These are phyloP conservation scores for Cladophialophora chaetospira DNA, from an alignment of 2,329 filamentous ascomycete genomes.

Conservation along the genomic window DNA sequence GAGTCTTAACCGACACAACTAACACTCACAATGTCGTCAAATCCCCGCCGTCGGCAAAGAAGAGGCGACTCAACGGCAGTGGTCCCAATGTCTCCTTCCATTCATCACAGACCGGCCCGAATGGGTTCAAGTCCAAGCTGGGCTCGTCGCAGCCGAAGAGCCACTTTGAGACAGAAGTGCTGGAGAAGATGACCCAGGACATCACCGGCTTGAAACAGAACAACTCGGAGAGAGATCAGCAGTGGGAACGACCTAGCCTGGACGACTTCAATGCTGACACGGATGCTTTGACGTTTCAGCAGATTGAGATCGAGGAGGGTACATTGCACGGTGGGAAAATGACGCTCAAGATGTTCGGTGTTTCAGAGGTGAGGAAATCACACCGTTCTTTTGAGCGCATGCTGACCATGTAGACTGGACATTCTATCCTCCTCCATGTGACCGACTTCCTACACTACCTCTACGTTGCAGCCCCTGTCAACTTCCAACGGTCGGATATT, in stretches of 20 bases:
- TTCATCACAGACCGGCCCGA: constrained; percentile 63
- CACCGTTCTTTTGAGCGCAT: neutral
- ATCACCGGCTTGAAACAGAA: constrained; percentile 80
- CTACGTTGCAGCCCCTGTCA: constrained; percentile 83
- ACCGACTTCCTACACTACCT: constrained; percentile 96
- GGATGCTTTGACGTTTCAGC: constrained; percentile 83
- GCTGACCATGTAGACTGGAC: constrained; percentile 57
- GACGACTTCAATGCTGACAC: constrained; percentile 63
- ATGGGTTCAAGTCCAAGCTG: constrained; percentile 55
- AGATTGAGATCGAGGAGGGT: constrained; percentile 93
- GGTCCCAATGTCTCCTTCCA: constrained; percentile 57
- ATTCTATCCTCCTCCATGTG: constrained; percentile 93
- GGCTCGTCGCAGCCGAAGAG: constrained; percentile 82
- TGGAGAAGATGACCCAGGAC: constrained; percentile 95
- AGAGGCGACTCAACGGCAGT: constrained; percentile 71
- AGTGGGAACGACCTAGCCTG: constrained; percentile 74
- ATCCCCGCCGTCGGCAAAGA: constrained; percentile 67
- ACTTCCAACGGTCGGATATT: constrained; percentile 78
- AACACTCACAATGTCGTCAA: constrained; percentile 62
- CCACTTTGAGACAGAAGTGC: constrained; percentile 86
- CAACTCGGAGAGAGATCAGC: constrained; percentile 90
- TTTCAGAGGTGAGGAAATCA: constrained; percentile 65
- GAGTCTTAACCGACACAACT: constrained; percentile 69
- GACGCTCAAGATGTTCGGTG: constrained; percentile 89
- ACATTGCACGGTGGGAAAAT: constrained; percentile 73